Evolutionary conservation across 192 early-diverging fungal genomes (phyloP), one percentile per base, ranked within the genome.

Genomic region (Dissophora ornata): DNA sequence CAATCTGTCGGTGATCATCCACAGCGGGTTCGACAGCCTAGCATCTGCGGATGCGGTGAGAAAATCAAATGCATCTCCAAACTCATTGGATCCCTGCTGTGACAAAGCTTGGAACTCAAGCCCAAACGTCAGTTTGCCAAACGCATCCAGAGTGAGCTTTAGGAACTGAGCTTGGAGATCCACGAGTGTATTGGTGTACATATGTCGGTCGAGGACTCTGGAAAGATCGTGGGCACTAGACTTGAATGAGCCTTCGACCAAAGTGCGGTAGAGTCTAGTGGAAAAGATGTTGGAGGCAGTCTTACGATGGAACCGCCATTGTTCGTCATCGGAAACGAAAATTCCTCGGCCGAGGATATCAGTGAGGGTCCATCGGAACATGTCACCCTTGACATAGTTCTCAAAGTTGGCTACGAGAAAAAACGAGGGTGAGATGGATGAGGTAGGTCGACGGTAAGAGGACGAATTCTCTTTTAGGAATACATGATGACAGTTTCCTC

Each of bases 61-160:
- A n/a, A 51, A 63, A 67, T 88, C 86, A 54, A 85, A 89, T 5
- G 86, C 63, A 13, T 49, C 69, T 0, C 83, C 85, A 85, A 89
- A 87, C 38, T 69, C 67, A 6, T 69, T 50, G 8, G 57, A 44
- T 0, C 57, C 67, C 11, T 38, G 42, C 0, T 32, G 40, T 0
- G 29, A 22, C 52, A 73, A 30, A n/a, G 62, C 45, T 25, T 59
- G 40, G 48, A 69, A 69, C 13, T 69, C 67, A 16, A 69, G 2
- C 15, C 67, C 57, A 46, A 69, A 69, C 1, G 64, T 71, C 34
- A 68, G 30, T 38, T 82, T 67, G 18, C 66, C 77, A 78, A 69
- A 69, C 21, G 41, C 67, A 52, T 69, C 67, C 50, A 84, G 33
- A 4, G 82, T 85, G 32, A 80, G 70, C 26, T 71, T 55, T n/a